Evolutionary conservation across 129 eudicot species (phyloP).

Genomic region (Rutidosis leptorrhynchoides): DNA sequence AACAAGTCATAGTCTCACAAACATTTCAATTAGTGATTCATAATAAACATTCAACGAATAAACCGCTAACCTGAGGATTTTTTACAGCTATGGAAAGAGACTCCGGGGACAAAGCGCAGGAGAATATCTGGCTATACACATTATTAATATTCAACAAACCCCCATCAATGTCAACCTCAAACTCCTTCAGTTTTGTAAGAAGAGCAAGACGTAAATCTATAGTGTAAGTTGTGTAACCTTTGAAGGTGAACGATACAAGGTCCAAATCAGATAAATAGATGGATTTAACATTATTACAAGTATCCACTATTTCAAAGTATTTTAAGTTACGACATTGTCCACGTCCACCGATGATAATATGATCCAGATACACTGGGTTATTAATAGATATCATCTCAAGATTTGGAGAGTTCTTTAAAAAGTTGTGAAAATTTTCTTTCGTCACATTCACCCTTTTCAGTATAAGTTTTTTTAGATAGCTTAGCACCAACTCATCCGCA

Average conservation of each 20-base stretch:
- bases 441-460: slow-evolving; percentile 35
- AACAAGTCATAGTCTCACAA: neutral
- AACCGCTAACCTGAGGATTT: slow-evolving; percentile 31
- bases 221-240: slow-evolving; percentile 31
- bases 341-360: neutral
- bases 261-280: slow-evolving; percentile 30
- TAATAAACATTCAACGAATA: neutral
- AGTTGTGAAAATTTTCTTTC: neutral
- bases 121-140: neutral
- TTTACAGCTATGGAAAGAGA: slow-evolving; percentile 32
- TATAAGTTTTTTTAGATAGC: slow-evolving; percentile 24
- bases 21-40: neutral
- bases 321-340: neutral
- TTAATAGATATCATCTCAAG: neutral
- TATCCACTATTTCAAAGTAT: neutral
- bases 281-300: slow-evolving; percentile 6
- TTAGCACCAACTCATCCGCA: neutral
- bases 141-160: neutral
- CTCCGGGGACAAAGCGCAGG: slow-evolving; percentile 34
- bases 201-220: slow-evolving; percentile 18
- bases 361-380: neutral
- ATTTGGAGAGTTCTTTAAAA: neutral
- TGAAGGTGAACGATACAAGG: slow-evolving; percentile 36
- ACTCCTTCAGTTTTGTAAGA: slow-evolving; percentile 43
- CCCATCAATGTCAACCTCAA: slow-evolving; percentile 3